Evolutionary conservation across 352 stramenopile genomes (phyloP).

Genomic region (Nothophytophthora sp.): DNA sequence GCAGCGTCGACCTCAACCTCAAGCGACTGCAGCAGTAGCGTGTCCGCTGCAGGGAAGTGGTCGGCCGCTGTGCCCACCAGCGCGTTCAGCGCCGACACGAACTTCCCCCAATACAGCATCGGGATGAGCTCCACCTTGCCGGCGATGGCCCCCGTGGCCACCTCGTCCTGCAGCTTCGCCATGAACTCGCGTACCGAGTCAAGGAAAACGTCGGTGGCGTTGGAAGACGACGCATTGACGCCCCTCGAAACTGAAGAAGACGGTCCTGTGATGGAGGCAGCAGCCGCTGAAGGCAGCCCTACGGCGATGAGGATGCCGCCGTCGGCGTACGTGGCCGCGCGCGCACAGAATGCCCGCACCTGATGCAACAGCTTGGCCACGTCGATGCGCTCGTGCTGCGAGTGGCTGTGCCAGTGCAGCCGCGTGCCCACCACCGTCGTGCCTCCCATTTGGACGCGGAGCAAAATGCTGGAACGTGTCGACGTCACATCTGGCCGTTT

Average conservation of each 20-base stretch:
- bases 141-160: slow-evolving; percentile 1
- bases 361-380: slow-evolving; percentile 34
- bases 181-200: slow-evolving; percentile 39
- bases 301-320: slow-evolving; percentile 49
- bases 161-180: slow-evolving; percentile 23
- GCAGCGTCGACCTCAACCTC: slow-evolving; percentile 70
- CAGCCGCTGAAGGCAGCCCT: slow-evolving; percentile 29
- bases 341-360: slow-evolving; percentile 39
- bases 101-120: slow-evolving; percentile 93
- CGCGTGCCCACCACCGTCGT: slow-evolving; percentile 47
- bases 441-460: slow-evolving; percentile 18
- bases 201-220: slow-evolving; percentile 26
- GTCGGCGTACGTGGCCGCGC: slow-evolving; percentile 43
- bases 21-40: slow-evolving; percentile 88
- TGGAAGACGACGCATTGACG: slow-evolving; percentile 5
- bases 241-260: too few relatives aligned
- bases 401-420: slow-evolving; percentile 66
- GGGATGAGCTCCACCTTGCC: slow-evolving; percentile 68
- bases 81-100: slow-evolving; percentile 93
- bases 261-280: slow-evolving; percentile 7
- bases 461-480: too few relatives aligned
- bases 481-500: too few relatives aligned
- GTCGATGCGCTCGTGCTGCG: slow-evolving; percentile 30
- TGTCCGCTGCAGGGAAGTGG: slow-evolving; percentile 36
- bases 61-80: slow-evolving; percentile 69